Evolutionary conservation across 2,329 filamentous ascomycete species (phyloP).

Genomic region (Cercospora brassicicola): DNA sequence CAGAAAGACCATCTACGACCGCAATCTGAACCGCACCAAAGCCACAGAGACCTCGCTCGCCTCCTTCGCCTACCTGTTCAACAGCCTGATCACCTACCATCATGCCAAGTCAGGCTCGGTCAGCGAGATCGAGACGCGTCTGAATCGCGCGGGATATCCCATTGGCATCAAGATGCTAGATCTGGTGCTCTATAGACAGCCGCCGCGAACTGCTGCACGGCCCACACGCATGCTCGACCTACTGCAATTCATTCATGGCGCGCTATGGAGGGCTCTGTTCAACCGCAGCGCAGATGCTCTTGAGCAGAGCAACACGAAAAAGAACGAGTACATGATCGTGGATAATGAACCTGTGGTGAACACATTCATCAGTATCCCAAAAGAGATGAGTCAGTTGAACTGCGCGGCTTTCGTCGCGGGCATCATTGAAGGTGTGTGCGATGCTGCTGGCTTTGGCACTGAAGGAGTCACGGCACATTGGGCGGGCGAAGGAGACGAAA

Average conservation of each 20-base stretch:
- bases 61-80: slow-evolving; percentile 93
- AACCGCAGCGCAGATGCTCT: slow-evolving; percentile 85
- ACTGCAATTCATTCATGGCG: slow-evolving; percentile 91
- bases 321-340: slow-evolving; percentile 98
- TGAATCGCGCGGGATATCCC: slow-evolving; percentile 67
- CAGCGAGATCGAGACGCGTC: slow-evolving; percentile 72
- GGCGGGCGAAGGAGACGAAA: slow-evolving; percentile 57
- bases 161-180: slow-evolving; percentile 93
- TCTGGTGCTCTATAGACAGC: slow-evolving; percentile 83
- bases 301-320: slow-evolving; percentile 81
- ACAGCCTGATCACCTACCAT: slow-evolving; percentile 94
- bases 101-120: slow-evolving; percentile 88
- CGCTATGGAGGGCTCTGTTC: slow-evolving; percentile 90
- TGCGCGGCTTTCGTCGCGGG: slow-evolving; percentile 95
- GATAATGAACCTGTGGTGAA: slow-evolving; percentile 98
- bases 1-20: slow-evolving; percentile 97
- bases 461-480: slow-evolving; percentile 82
- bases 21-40: slow-evolving; percentile 85
- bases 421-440: slow-evolving; percentile 92
- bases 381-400: slow-evolving; percentile 94
- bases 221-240: slow-evolving; percentile 87
- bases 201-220: slow-evolving; percentile 64
- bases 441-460: slow-evolving; percentile 85
- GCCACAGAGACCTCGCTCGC: slow-evolving; percentile 87
- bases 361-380: slow-evolving; percentile 86